Conservation (phyloP, 2,329 filamentous ascomycete species). For the Chaetomium sp. region DNA sequence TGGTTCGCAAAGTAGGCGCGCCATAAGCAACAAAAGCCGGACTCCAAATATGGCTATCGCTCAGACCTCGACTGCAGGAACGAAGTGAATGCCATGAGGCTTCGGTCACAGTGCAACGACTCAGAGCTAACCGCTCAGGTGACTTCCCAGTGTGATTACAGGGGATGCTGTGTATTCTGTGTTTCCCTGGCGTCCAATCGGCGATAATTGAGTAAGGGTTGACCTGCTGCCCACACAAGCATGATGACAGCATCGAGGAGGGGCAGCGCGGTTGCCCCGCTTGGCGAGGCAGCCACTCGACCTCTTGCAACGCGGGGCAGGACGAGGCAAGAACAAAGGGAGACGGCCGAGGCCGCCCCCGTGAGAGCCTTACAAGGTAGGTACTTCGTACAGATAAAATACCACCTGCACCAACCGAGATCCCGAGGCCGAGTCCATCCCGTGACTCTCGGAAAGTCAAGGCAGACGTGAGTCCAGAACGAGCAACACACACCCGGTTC, state of each 20-base stretch:
- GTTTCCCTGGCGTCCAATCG: constrained; percentile 7
- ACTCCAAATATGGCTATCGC: no score
- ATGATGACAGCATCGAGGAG: constrained; percentile 31
- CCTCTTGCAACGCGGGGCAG: constrained; percentile 5
- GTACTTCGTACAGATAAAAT: neutral
- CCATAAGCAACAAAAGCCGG: no score
- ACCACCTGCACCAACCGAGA: neutral
- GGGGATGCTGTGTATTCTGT: neutral
- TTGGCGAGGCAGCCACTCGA: constrained; percentile 10
- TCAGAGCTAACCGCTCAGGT: constrained; percentile 2
- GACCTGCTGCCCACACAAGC: constrained; percentile 13
- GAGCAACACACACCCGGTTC: neutral
- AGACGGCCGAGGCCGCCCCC: neutral
- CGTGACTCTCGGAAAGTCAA: neutral
- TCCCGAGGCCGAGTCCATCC: neutral
- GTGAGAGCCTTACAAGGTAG: neutral
- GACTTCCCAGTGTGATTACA: neutral
- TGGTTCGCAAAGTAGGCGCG: no score
- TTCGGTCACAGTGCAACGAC: neutral
- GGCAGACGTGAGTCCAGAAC: neutral
- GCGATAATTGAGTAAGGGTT: constrained; percentile 13
- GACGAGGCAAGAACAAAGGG: neutral
- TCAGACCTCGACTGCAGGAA: no score
- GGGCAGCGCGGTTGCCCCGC: constrained; percentile 27
- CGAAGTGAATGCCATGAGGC: no score